A percentile compares a stretch with the other conserved stretches of the same genome.
Evolutionary conservation across 805 yeast genomes (phyloP).

Genomic region (Zygosaccharomyces pseudorouxii): DNA sequence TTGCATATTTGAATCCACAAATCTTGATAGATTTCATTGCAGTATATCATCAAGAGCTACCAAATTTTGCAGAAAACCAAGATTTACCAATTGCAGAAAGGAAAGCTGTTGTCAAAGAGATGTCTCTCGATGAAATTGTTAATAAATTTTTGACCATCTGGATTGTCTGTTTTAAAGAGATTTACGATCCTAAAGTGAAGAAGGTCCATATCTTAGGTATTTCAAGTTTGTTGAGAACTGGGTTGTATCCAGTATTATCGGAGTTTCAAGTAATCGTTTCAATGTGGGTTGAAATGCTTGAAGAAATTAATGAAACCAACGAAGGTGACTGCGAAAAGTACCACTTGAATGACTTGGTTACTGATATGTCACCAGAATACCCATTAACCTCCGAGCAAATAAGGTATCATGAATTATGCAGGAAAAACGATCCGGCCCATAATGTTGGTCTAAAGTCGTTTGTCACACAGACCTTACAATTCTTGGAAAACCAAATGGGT

Average conservation of each 20-base stretch:
- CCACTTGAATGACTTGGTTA: constrained; percentile 41
- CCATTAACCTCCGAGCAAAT: constrained; percentile 40
- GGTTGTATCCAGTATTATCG: constrained; percentile 29
- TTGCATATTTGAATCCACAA: constrained; percentile 35
- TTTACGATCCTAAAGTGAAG: constrained; percentile 70
- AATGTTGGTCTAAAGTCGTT: constrained; percentile 45
- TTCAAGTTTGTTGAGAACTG: constrained; percentile 45
- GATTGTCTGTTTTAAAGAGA: constrained; percentile 47
- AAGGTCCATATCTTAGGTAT: constrained; percentile 65
- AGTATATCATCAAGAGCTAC: constrained; percentile 23
- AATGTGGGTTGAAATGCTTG: constrained; percentile 53
- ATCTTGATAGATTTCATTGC: constrained; percentile 31
- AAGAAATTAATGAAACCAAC: constrained; percentile 63
- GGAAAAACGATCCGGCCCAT: constrained; percentile 49
- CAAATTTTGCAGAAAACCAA: constrained; percentile 19
- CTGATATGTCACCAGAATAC: constrained; percentile 31
- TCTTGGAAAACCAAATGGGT: constrained; percentile 28
- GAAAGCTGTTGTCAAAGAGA: constrained; percentile 25
- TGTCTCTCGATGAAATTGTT: constrained; percentile 26
- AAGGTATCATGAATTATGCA: constrained; percentile 38
- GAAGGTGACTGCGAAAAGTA: constrained; percentile 55
- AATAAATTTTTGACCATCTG: constrained; percentile 35
- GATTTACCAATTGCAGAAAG: constrained; percentile 22
- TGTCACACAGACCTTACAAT: constrained; percentile 35
- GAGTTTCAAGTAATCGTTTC: constrained; percentile 35